Evolutionary conservation across 164 flowering plant species (phyloP), one percentile per base, ranked within the genome.

Genomic region (grape (Vitis vinifera)): DNA sequence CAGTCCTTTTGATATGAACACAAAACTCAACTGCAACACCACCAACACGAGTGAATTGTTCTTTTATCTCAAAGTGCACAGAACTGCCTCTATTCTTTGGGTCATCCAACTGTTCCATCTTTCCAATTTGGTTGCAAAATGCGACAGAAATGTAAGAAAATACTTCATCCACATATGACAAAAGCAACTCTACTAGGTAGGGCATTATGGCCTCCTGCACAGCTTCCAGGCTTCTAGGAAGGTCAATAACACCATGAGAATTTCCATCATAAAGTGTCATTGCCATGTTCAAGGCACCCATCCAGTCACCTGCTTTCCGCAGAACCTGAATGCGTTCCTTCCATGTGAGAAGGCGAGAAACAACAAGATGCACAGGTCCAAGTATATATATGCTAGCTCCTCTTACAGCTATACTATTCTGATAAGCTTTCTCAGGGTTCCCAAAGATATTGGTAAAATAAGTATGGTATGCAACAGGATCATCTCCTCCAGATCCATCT

Each of bases 1-100:
- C 97, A 67, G 88, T 91, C 78, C 93, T 88, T 70, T 83, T 86
- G 59, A 95, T 87, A 75, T 95, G 99, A 63, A 91, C 89, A 76
- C 97, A 95, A 71, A 95, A 95, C 77, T 95, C 99, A 37, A 95
- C 98, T 37, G 98, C 98, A 72, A 95, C 99, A 78, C 99, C 99
- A 80, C 98, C 99, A 74, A 95, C 99, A 63, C 97, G 94, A 7
- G 91, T 86, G 78, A 79, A 95, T 75, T 95, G 97, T 76, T 95
- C 98, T 74, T 91, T 88, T 71, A 89, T 91, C 75, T 91, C 95
- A 37, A 84, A 73, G 23, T 77, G 84, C 59, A 80, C 79, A 63
- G 90, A 78, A 75, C 71, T 68, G 68, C 76, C 76, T 69, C 58
- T 68, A 77, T 53, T 72, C 51, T 66, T 71, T 50, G 74, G 68